These are phyloP conservation scores for Phytophthora foliorum DNA, from an alignment of 352 stramenopile genomes.

Conservation along the genomic window DNA sequence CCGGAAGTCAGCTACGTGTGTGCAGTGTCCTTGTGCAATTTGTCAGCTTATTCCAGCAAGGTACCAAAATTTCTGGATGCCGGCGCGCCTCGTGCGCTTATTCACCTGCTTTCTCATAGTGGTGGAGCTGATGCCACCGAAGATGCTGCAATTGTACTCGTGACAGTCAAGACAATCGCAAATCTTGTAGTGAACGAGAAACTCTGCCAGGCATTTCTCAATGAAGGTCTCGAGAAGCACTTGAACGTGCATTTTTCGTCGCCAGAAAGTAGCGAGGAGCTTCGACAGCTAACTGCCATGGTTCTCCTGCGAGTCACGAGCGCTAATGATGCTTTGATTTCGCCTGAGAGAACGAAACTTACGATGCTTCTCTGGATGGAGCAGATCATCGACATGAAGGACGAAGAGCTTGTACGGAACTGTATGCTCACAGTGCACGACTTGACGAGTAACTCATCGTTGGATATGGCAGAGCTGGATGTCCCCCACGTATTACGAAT, in stretches of 20 bases:
- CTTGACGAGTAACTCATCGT: slow-evolving; percentile 64
- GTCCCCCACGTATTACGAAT: slow-evolving; percentile 75
- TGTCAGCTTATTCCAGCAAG: slow-evolving; percentile 67
- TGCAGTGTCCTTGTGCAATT: slow-evolving; percentile 81
- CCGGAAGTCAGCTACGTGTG: slow-evolving; percentile 66
- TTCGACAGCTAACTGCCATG: slow-evolving; percentile 78
- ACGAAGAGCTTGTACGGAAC: slow-evolving; percentile 77
- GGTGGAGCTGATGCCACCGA: slow-evolving; percentile 36
- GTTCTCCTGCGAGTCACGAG: slow-evolving; percentile 77
- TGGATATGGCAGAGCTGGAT: slow-evolving; percentile 66
- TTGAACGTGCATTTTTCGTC: slow-evolving; percentile 65
- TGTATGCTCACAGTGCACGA: slow-evolving; percentile 84
- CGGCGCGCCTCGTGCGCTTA: slow-evolving; percentile 66
- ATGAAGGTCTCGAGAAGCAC: slow-evolving; percentile 76
- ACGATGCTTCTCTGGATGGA: slow-evolving; percentile 84
- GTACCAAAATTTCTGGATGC: slow-evolving; percentile 76
- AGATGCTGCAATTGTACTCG: slow-evolving; percentile 53
- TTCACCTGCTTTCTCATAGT: slow-evolving; percentile 64
- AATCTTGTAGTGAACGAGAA: slow-evolving; percentile 85
- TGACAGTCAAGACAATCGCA: slow-evolving; percentile 78
- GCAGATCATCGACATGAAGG: slow-evolving; percentile 82
- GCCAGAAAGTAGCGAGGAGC: slow-evolving; percentile 51
- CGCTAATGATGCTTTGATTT: slow-evolving; percentile 76
- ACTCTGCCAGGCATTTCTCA: slow-evolving; percentile 75
- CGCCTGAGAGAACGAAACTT: slow-evolving; percentile 65